Conservation (phyloP, 225 moss, liverwort and hornwort genomes). For the Bryoerythrophyllum caledonicum region DNA sequence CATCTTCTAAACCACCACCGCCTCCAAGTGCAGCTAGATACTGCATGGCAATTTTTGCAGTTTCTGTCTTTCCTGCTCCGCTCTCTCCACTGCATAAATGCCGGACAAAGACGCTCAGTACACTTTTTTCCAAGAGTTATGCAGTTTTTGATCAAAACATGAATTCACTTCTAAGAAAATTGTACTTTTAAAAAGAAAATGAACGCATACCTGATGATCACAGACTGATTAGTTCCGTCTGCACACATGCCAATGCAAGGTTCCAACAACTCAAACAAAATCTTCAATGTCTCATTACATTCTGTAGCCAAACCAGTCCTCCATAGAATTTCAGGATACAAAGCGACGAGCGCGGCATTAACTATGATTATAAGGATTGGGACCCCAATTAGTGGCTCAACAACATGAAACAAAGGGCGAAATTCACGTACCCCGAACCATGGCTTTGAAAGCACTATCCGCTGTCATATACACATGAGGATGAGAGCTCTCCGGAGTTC, state of each 20-base stretch:
- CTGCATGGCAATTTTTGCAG: constrained; percentile 99
- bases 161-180: not conserved
- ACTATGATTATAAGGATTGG: not conserved
- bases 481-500: constrained; percentile 67
- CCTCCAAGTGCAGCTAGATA: constrained; percentile 98
- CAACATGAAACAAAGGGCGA: not conserved
- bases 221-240: constrained; percentile 95
- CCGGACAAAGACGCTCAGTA: not conserved
- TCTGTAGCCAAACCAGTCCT: not conserved
- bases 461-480: constrained; percentile 98
- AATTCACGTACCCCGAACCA: constrained; percentile 72
- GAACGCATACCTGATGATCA: constrained; percentile 82
- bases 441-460: constrained; percentile 89
- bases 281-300: not conserved
- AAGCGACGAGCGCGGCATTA: not conserved
- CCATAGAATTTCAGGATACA: not conserved
- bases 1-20: constrained; percentile 92
- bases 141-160: not conserved
- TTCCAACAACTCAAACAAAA: not conserved
- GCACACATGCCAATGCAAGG: constrained; percentile 35
- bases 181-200: not conserved
- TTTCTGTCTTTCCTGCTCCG: constrained; percentile 99
- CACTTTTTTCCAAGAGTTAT: not conserved
- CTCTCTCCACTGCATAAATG: constrained; percentile 81
- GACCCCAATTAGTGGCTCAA: not conserved